phyloP scores from a whole-genome alignment of 306 rosid species.

The Rosa multiflora region DNA sequence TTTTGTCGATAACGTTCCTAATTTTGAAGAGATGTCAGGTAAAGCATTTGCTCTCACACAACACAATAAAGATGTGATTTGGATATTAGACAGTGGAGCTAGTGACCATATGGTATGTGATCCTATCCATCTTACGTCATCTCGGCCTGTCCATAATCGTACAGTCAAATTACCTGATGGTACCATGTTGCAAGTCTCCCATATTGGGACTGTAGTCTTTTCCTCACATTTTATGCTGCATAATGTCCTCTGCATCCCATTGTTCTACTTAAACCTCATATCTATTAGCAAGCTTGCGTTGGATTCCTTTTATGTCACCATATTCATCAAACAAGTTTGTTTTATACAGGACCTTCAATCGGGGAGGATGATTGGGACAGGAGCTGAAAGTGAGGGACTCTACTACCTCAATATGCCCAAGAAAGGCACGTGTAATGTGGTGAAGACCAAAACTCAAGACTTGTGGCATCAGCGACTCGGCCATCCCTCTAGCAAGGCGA shows the following conservation, averaged over 20 bases:
- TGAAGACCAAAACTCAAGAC: too few species aligned
- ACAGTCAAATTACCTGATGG: neutral
- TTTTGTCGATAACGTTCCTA: neutral
- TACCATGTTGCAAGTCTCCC: neutral
- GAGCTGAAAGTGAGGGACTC: too few species aligned
- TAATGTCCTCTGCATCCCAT: neutral
- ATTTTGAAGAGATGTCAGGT: neutral
- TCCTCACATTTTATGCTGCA: neutral
- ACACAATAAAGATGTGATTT: neutral
- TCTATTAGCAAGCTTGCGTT: neutral
- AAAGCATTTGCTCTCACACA: neutral
- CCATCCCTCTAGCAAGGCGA: too few species aligned
- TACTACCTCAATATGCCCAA: too few species aligned
- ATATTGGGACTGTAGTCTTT: neutral
- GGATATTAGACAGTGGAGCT: neutral
- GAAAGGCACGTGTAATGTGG: too few species aligned
- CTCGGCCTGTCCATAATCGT: neutral
- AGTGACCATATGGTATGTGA: neutral
- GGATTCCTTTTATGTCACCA: neutral
- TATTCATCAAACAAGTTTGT: neutral
- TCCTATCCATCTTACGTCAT: neutral
- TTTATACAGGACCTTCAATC: too few species aligned
- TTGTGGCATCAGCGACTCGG: too few species aligned
- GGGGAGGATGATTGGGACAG: too few species aligned
- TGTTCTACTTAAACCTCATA: neutral